Base-by-base conservation (phyloP, 2,329 filamentous ascomycete genomes). In the Eurotiales sp. region DNA sequence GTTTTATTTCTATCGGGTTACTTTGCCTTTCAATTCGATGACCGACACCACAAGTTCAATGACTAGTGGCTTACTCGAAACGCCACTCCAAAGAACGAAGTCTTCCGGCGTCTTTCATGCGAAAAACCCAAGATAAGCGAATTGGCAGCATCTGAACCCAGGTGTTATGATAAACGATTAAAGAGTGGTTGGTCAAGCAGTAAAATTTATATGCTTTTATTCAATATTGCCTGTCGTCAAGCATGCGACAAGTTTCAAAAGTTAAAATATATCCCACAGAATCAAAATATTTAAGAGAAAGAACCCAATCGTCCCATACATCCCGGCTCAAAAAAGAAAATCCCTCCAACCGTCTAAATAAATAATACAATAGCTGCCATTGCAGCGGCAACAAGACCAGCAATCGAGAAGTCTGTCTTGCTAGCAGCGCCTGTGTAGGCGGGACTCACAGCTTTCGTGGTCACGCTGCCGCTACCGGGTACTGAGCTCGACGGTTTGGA, bases 391-490 rank as follows among this genome's bases (percentile, higher is more conserved):
- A 42, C 19, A 19, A 54, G 30, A 17, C 46, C 19, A 2, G 21
- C 17, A 8, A 37, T 34, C 21, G 41, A 32, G 22, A 32, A 46
- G 27, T 21, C 19, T 19, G 32, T 37, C 19, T 32, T 50, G 37
- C 17, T 39, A 15, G 50, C 53, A 15, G 50, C 51, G 34, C 42
- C 42, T 6, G 53, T 55, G 29, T 50, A 55, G 14, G 40, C 21
- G 11, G 52, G 52, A 27, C 25, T 47, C 15, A 48, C 52, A 10
- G 23, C 48, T 2, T 43, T 39, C 4, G 21, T 32, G 12, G 42
- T 37, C 11, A 46, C 23, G n/a, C 50, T 53, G 22, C 32, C 41
- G 7, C 32, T 17, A 12, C 34, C 30, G 5, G 22, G 8, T 17
- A 34, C 8, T 17, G 53, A 34, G 7, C 17, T 22, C 32, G 50